phyloP scores from a whole-genome alignment of 345 rosid species.

The Bruguiera parviflora region DNA sequence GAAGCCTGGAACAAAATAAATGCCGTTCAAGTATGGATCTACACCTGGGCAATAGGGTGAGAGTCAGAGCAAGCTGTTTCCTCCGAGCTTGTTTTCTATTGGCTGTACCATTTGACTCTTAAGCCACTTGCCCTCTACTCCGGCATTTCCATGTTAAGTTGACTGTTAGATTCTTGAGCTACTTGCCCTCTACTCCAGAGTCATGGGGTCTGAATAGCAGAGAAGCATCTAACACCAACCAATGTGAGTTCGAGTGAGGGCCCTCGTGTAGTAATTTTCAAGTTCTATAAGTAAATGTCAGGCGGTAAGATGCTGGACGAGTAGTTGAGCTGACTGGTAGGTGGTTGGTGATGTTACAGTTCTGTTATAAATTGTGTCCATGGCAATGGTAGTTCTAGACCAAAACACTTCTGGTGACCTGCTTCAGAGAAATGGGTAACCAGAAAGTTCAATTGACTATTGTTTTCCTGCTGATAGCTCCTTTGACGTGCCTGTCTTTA shows the following conservation, averaged over 20 bases:
- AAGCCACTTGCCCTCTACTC: not conserved
- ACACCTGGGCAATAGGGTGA: too few relatives aligned
- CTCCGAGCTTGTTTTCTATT: too few relatives aligned
- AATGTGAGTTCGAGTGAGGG: not conserved
- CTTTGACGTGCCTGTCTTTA: slow-evolving; percentile 22
- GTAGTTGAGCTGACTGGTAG: slow-evolving; percentile 46
- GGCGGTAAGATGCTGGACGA: not conserved
- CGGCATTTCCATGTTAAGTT: too few relatives aligned
- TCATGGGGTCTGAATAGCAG: slow-evolving; percentile 28
- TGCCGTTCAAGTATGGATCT: too few relatives aligned
- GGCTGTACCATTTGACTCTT: too few relatives aligned
- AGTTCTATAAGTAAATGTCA: too few relatives aligned
- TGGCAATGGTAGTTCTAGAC: not conserved
- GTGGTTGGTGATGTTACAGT: slow-evolving; percentile 3
- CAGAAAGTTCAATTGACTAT: slow-evolving; percentile 13
- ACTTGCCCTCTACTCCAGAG: slow-evolving; percentile 3
- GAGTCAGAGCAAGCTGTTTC: too few relatives aligned
- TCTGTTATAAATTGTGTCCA: slow-evolving; percentile 12
- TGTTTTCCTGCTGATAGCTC: slow-evolving; percentile 29
- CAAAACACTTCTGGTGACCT: slow-evolving; percentile 2
- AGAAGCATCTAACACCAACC: slow-evolving; percentile 13
- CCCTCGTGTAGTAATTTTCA: too few relatives aligned
- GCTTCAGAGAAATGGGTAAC: slow-evolving; percentile 26
- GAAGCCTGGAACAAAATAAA: too few relatives aligned
- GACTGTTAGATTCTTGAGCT: too few relatives aligned